Conservation (phyloP, 2,329 filamentous ascomycete species). For the Corynespora cassiicola region DNA sequence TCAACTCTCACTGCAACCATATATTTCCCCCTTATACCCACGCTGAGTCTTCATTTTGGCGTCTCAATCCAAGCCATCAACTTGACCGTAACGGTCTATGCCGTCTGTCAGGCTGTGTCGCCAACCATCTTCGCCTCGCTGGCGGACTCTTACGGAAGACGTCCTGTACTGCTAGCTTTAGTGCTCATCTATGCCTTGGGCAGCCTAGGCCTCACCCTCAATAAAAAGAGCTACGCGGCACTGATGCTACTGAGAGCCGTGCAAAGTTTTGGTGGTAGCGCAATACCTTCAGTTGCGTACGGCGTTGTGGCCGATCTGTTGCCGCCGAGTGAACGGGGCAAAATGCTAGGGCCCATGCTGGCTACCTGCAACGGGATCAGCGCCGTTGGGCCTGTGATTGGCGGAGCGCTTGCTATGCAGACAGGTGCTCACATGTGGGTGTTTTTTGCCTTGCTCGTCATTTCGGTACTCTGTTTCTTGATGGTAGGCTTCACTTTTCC, state of each 20-base stretch:
- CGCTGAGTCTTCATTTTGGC: constrained; percentile 47
- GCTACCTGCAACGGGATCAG: no score
- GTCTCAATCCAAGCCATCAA: constrained; percentile 46
- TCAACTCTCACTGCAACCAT: constrained; percentile 39
- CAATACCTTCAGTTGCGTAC: no score
- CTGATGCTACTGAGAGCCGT: constrained; percentile 49
- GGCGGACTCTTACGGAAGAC: constrained; percentile 50
- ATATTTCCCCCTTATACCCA: constrained; percentile 53
- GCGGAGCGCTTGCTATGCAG: no score
- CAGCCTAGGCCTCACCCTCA: constrained; percentile 48
- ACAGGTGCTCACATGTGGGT: no score
- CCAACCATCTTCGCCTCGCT: constrained; percentile 51
- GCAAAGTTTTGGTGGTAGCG: constrained; percentile 28
- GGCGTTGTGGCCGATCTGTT: no score
- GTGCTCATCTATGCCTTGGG: constrained; percentile 49
- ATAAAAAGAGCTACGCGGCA: constrained; percentile 42
- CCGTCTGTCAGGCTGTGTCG: constrained; percentile 52
- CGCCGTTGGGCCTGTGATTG: no score
- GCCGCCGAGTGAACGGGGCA: no score
- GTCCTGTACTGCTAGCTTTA: constrained; percentile 44
- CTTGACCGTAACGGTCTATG: constrained; percentile 53
- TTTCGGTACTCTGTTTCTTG: no score
- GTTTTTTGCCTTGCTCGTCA: no score
- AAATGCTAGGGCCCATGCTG: no score
- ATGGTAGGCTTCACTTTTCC: no score